These are phyloP conservation scores for Filobasidium uniguttulatum DNA, from an alignment of 1,284 basidiomycete genomes.

Conservation along the genomic window DNA sequence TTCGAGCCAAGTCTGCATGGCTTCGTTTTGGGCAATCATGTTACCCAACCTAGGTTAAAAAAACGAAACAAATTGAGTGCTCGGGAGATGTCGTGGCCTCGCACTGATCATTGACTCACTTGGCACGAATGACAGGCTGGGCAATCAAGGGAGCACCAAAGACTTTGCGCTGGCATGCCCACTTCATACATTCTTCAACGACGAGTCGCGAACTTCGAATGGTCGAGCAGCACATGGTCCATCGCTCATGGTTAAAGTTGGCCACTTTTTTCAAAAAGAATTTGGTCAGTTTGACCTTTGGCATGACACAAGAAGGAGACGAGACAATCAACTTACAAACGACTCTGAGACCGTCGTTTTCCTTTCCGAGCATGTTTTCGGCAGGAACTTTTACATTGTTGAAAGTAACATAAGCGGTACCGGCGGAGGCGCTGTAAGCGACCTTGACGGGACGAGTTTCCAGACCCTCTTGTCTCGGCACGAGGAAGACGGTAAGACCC, in stretches of 20 bases:
- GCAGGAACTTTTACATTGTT: conserved; percentile 70
- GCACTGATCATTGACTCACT: conserved; percentile 31
- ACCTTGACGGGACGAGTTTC: conserved; percentile 77
- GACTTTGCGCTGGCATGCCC: conserved; percentile 64
- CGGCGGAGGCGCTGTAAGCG: conserved; percentile 57
- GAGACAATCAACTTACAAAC: conserved; percentile 41
- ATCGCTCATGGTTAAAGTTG: conserved; percentile 32
- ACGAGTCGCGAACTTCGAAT: conserved; percentile 26
- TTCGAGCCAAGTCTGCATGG: conserved; percentile 77
- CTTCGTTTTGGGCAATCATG: conserved; percentile 73
- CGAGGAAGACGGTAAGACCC: conserved; percentile 71
- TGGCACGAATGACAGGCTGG: conserved; percentile 69
- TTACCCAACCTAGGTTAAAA: conserved; percentile 44
- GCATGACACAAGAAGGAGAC: background rate
- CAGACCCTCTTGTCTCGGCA: conserved; percentile 62
- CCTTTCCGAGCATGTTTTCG: conserved; percentile 72
- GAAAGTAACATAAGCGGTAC: conserved; percentile 72
- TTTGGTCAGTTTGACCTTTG: no score
- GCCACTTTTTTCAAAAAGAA: no score
- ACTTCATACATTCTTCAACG: conserved; percentile 35
- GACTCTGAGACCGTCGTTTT: conserved; percentile 67
- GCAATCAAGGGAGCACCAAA: conserved; percentile 72
- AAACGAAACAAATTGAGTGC: background rate
- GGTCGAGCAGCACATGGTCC: conserved; percentile 32
- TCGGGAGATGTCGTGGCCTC: background rate